Percentiles rank a stretch among this genome's conserved stretches.
phyloP scores from a whole-genome alignment of 148 eudicot genomes.

The Fagopyrum esculentum region DNA sequence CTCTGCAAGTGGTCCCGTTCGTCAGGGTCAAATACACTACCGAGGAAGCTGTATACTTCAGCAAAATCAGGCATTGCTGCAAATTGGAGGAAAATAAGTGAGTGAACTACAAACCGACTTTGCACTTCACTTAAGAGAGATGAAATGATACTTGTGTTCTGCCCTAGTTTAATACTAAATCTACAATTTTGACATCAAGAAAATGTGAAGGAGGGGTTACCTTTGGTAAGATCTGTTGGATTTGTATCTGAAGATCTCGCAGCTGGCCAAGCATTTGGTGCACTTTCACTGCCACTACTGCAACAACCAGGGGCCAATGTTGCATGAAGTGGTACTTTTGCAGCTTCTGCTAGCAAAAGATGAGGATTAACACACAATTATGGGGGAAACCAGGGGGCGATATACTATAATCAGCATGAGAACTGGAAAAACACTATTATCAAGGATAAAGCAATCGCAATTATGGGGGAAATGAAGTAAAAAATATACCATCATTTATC shows the following conservation, averaged over 20 bases:
- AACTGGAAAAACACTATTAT: neutral
- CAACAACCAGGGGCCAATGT: constrained; percentile 25
- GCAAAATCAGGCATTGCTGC: constrained; percentile 83
- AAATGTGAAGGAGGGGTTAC: constrained; percentile 10
- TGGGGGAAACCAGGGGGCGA: too few relatives aligned
- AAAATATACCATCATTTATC: constrained; percentile 24
- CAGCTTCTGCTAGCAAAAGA: constrained; percentile 27
- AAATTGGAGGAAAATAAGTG: neutral
- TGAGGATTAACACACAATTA: too few relatives aligned
- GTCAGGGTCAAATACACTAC: constrained; percentile 76
- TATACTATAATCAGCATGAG: neutral
- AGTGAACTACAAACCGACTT: neutral
- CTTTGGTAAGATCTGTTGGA: constrained; percentile 21
- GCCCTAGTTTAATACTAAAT: neutral
- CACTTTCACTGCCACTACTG: constrained; percentile 35
- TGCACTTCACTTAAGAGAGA: neutral
- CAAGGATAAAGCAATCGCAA: too few relatives aligned
- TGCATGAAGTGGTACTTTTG: constrained; percentile 13
- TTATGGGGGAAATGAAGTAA: neutral
- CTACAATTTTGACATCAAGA: too few relatives aligned
- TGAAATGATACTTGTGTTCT: neutral
- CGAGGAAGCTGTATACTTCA: constrained; percentile 76
- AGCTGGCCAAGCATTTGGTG: constrained; percentile 17
- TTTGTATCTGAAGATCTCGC: constrained; percentile 10
- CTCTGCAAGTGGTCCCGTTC: constrained; percentile 54